Percentiles rank a stretch among this genome's conserved stretches.
These are phyloP conservation scores for Musa troglodytarum DNA, from an alignment of 176 grass and related monocot genomes.

Conservation along the genomic window DNA sequence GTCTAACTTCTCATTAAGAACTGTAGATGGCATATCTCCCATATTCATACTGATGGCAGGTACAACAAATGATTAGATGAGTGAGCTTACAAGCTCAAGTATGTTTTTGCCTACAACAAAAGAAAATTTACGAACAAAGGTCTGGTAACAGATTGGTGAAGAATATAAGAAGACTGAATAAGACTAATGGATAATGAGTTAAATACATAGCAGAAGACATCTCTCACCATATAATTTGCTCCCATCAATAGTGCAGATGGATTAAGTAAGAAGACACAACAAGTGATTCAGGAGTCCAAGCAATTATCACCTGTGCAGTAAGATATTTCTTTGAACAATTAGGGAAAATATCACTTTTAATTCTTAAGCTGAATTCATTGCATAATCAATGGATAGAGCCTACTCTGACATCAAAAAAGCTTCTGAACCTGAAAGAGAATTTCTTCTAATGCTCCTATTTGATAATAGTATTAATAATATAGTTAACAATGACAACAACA, in stretches of 20 bases:
- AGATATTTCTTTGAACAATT: conserved; percentile 60
- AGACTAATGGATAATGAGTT: conserved; percentile 8
- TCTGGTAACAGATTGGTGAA: conserved; percentile 9
- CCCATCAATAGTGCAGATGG: conserved; percentile 36
- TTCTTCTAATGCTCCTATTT: not conserved
- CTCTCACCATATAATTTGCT: conserved; percentile 43
- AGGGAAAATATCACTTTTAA: conserved; percentile 44
- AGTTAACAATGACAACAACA: too few relatives aligned
- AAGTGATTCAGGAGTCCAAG: conserved; percentile 56
- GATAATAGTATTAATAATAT: too few relatives aligned
- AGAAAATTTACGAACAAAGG: conserved; percentile 3
- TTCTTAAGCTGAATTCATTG: conserved; percentile 62
- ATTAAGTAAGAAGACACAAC: conserved; percentile 55
- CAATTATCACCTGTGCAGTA: conserved; percentile 35
- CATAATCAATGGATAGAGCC: conserved; percentile 64
- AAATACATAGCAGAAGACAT: not conserved
- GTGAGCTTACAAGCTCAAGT: conserved; percentile 43
- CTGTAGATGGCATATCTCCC: conserved; percentile 30
- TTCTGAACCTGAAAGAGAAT: conserved; percentile 33
- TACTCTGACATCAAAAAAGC: conserved; percentile 12
- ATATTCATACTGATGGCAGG: conserved; percentile 28
- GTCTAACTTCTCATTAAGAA: conserved; percentile 55
- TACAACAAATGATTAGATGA: conserved; percentile 42
- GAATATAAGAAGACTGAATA: conserved; percentile 12
- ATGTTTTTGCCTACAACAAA: conserved; percentile 43